Evolutionary conservation across 106 monocot genomes (phyloP), one percentile per base, ranked within the genome.

Genomic region (Allium sativum): DNA sequence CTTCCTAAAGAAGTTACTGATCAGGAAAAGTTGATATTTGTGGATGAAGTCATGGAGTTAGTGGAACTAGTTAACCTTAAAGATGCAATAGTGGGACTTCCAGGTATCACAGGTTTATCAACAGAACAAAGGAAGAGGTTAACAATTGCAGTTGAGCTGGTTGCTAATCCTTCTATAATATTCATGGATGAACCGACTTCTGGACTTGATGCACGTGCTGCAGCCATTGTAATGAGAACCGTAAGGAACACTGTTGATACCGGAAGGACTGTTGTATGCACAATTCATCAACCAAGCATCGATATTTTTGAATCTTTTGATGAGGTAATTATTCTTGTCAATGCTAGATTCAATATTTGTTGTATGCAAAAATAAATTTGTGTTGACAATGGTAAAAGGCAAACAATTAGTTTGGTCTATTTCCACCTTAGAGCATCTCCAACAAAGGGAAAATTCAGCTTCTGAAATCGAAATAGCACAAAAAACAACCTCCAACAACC

Each of bases 301-400:
- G 90, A 89, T 73, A 92, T 92, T 59, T 92, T 92, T 66, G 91
- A 92, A 58, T 73, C 86, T 21, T 92, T 92, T 64, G 91, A 92
- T 71, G 86, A 87, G 87, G 90, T 90, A 68, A 44, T 40, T 1
- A 70, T 42, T 42, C 10, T 18, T 53, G 8, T 45, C 9, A 45
- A 48, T 31, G 31, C 2, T 31, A 31, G 31, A 31, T 31, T 31
- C 31, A 31, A 31, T 2, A 31, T 31, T 31, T 31, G 5, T 31
- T 31, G 31, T 31, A 31, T 31, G 31, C 31, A 31, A 31, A 31
- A 31, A 2, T 31, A 31, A 31, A 31, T 31, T 31, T 31, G 31
- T 31, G 31, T 5, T 31, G 5, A 31, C 31, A 31, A 31, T 31
- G 5, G 31, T 31, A 31, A 31, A 31, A 31, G 5, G 0, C 31